Evolutionary conservation across 2,329 filamentous ascomycete species (phyloP).

Genomic region (Sclerotiophoma versabilis): DNA sequence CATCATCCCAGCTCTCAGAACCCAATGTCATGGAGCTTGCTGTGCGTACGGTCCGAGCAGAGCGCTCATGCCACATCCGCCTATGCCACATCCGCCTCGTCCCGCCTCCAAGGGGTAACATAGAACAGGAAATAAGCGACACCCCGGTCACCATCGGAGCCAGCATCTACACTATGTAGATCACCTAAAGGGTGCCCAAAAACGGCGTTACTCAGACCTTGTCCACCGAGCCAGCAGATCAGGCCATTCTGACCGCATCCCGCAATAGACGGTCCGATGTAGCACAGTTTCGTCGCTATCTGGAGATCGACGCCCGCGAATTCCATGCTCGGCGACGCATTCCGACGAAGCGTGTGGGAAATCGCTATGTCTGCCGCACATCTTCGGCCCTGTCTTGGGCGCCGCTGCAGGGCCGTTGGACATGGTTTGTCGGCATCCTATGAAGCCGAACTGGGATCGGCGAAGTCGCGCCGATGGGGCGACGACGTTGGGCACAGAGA

Average conservation of each 20-base stretch:
- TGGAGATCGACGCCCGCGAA: background rate
- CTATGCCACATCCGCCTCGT: conserved; percentile 1
- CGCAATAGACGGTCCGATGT: conserved; percentile 1
- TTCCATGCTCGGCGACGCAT: background rate
- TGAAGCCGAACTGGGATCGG: conserved; percentile 8
- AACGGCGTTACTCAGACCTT: background rate
- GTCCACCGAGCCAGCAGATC: background rate
- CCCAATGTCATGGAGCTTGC: background rate
- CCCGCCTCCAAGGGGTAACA: background rate
- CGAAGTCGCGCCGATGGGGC: background rate
- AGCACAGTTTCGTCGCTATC: background rate
- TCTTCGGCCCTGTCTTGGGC: background rate
- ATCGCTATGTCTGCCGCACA: background rate
- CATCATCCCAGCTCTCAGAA: background rate
- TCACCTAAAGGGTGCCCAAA: background rate
- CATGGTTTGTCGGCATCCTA: background rate
- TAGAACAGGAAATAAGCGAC: background rate
- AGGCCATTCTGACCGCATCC: conserved; percentile 1
- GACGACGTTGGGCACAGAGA: background rate
- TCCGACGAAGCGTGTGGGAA: background rate
- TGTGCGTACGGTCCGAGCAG: background rate
- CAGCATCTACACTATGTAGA: background rate
- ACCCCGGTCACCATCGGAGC: background rate
- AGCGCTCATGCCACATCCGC: conserved; percentile 5
- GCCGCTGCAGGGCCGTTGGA: conserved; percentile 8